Evolutionary conservation across 225 moss, liverwort and hornwort genomes (phyloP), one percentile per base, ranked within the genome.

Genomic region (Pleurozium schreberi): DNA sequence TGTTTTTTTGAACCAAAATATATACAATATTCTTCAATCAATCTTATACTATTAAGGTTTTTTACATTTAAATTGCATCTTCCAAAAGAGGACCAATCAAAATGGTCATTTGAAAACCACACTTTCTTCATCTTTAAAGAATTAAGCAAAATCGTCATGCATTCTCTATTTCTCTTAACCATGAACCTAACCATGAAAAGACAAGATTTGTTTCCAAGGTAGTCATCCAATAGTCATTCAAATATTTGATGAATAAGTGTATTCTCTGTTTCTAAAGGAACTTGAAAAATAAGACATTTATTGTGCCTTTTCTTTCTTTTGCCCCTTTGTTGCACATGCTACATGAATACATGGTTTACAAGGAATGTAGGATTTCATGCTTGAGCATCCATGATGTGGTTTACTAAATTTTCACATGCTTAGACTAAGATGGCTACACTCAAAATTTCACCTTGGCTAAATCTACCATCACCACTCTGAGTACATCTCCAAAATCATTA

Each of bases 391-490:
- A 36, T 18, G 5, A 28, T 14, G 6, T 22, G 36, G 9, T 15
- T 23, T 15, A 25, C 4, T 6, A 6, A 38, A 55, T 38, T 78
- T 38, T n/a, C 7, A 55, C n/a, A 78, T 10, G 14, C n/a, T 38
- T 10, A 27, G 2, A 23, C 53, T 53, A 76, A 21, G 1, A 1
- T 21, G 12, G 2, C 1, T 34, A 34, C 8, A 14, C 8, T 34
- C 34, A 2, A 33, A 50, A 52, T 76, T 0, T 0, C 22, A 75
- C 50, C 5, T 0, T 20, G 12, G 6, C 33, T 20, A 12, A 50
- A 12, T 5, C 4, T 7, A 0, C 6, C 5, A 21, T 50, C 50
- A 50, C 34, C 21, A 33, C 13, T 75, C 8, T 21, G 5, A 4
- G 12, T 33, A 33, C 75, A 49, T 21, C 21, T 33, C 8, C 50